Percentiles rank a stretch among this genome's conserved stretches.
Evolutionary conservation across 805 yeast genomes (phyloP).

Genomic region (Cyberlindnera lachancei): DNA sequence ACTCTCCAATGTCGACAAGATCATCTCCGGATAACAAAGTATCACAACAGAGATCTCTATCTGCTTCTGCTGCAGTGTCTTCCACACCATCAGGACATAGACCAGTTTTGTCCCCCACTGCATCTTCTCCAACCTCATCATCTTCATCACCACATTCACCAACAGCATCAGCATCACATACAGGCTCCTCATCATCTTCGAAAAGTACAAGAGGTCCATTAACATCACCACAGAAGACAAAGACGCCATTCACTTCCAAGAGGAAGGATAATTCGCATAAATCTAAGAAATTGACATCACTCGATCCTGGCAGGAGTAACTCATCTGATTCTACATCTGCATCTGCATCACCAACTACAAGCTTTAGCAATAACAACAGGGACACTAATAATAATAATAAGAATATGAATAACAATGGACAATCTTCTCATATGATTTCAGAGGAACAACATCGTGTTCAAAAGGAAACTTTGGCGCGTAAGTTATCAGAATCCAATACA

Average conservation of each 20-base stretch:
- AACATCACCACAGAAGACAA: slow-evolving; percentile 4
- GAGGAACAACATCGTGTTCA: slow-evolving; percentile 17
- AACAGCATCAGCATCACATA: slow-evolving; percentile 3
- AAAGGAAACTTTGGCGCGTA: slow-evolving; percentile 13
- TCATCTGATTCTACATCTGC: neutral
- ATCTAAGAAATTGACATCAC: neutral
- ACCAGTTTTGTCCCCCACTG: neutral
- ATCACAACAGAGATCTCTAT: slow-evolving; percentile 3
- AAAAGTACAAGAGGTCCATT: slow-evolving; percentile 4
- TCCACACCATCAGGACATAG: slow-evolving; percentile 12
- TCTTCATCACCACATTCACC: slow-evolving; percentile 4
- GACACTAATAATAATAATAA: too few relatives aligned
- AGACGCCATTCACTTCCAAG: neutral
- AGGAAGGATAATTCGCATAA: neutral
- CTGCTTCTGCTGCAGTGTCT: neutral
- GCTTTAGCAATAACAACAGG: too few relatives aligned
- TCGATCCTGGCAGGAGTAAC: neutral
- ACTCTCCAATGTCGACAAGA: neutral
- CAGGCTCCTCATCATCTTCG: slow-evolving; percentile 1
- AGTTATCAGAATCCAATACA: slow-evolving; percentile 23
- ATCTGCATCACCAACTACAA: too few relatives aligned
- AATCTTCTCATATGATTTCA: neutral
- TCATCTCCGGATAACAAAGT: neutral
- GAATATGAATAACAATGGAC: too few relatives aligned
- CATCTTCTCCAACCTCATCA: slow-evolving; percentile 4